Evolutionary conservation across 108 stramenopile genomes (phyloP).

Genomic region (Cyclostephanos invisitatus): DNA sequence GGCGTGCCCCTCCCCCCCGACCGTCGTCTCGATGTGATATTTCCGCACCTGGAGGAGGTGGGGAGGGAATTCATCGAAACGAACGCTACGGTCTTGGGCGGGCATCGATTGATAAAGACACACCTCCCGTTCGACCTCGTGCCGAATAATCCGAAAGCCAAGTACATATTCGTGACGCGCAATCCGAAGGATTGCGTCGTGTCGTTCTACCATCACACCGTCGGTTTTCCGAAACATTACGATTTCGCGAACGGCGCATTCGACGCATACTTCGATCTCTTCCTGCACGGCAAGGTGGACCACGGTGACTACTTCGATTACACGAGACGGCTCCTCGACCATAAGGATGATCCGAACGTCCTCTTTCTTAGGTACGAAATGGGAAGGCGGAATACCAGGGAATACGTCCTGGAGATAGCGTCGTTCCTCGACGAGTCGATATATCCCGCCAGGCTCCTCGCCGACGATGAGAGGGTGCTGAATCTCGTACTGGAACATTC

Average conservation of each 20-base stretch:
- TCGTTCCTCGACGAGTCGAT: slow-evolving; percentile 39
- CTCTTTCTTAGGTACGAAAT: slow-evolving; percentile 51
- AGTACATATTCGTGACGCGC: slow-evolving; percentile 54
- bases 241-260: slow-evolving; percentile 54
- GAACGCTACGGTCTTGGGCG: slow-evolving; percentile 26
- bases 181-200: slow-evolving; percentile 63
- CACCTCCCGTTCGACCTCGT: slow-evolving; percentile 50
- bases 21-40: slow-evolving; percentile 45
- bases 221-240: slow-evolving; percentile 54
- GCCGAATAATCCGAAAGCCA: slow-evolving; percentile 44
- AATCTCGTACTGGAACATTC: slow-evolving; percentile 53
- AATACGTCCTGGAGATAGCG: slow-evolving; percentile 47
- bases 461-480: slow-evolving; percentile 41
- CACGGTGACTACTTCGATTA: slow-evolving; percentile 53
- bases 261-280: slow-evolving; percentile 55
- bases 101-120: slow-evolving; percentile 57
- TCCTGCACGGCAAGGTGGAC: slow-evolving; percentile 52
- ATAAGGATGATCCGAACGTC: slow-evolving; percentile 54
- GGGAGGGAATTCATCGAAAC: slow-evolving; percentile 40
- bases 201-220: slow-evolving; percentile 59
- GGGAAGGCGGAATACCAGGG: slow-evolving; percentile 34
- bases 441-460: slow-evolving; percentile 26
- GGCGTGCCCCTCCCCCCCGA: slow-evolving; percentile 48
- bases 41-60: slow-evolving; percentile 62
- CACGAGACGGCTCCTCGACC: slow-evolving; percentile 42